Evolutionary conservation across 305 asterid species (phyloP), one percentile per base, ranked within the genome.

Genomic region (Plantago rigida): DNA sequence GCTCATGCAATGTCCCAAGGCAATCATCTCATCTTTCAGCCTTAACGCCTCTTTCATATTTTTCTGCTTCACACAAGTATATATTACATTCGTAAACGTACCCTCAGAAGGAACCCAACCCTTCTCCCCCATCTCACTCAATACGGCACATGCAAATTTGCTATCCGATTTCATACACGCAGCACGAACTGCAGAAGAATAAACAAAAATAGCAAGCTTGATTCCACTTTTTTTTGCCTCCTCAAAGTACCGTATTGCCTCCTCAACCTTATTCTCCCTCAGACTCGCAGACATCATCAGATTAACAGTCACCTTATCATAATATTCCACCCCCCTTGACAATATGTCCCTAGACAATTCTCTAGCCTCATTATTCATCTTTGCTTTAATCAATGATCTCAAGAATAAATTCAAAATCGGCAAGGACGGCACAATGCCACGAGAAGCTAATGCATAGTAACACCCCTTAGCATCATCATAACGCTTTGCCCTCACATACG

Each of bases 51-150:
- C 80, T 51, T 42, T 60, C 82, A 85, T 74, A 66, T 90, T 78
- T 77, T 76, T 69, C 76, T 80, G 76, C 74, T 82, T 85, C 68
- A 87, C 87, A 50, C 80, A 83, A 8, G 84, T 63, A 34, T 75
- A 71, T 31, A 90, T 78, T 50, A 77, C 81, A 52, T 60, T 73
- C 3, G 82, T 79, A 62, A 47, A 85, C 0, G 81, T 74, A n/a
- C 91, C 85, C 76, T 78, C 81, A 0, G 91, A 69, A 34, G 97
- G 94, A 61, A 81, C 69, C 89, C 86, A 85, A 15, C 86, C 82
- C 82, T 51, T 74, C 46, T 15, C 72, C 78, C 80, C 84, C 89
- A 87, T 82, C 84, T 85, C 91, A 67, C 56, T 74, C 80, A 87
- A 64, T 82, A 87, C 74, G 14, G 70, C 69, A 59, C 58, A 51